These are phyloP conservation scores for Candida maesae DNA, from an alignment of 805 yeast species.

Conservation along the genomic window DNA sequence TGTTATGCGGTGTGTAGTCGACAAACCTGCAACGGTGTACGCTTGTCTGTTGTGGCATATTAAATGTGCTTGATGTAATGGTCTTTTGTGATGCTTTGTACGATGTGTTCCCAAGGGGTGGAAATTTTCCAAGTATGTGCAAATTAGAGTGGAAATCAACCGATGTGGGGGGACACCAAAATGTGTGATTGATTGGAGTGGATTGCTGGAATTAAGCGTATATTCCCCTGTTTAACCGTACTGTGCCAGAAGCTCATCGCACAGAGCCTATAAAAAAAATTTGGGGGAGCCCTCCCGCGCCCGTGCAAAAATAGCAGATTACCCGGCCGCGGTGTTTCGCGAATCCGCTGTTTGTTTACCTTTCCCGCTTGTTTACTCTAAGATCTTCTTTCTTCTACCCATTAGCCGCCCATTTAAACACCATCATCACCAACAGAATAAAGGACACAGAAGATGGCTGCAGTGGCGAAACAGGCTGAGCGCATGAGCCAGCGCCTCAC, in stretches of 20 bases:
- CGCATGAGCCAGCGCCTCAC: conserved; percentile 17
- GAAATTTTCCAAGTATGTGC: too few species aligned
- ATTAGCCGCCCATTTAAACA: too few species aligned
- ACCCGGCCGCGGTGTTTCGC: conserved; percentile 6
- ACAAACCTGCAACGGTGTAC: conserved; percentile 89
- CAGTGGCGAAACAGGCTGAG: conserved; percentile 17
- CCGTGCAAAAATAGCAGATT: conserved; percentile 5
- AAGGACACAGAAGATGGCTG: conserved; percentile 9
- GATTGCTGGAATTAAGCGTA: too few species aligned
- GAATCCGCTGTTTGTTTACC: conserved; percentile 14
- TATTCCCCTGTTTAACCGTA: too few species aligned
- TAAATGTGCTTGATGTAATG: too few species aligned
- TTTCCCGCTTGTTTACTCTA: conserved; percentile 7
- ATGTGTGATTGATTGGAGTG: too few species aligned
- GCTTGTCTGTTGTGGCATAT: conserved; percentile 16
- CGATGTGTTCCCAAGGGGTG: too few species aligned
- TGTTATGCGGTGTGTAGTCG: conserved; percentile 80
- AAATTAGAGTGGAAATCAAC: too few species aligned
- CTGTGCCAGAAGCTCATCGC: conserved; percentile 16
- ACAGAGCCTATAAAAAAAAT: background rate
- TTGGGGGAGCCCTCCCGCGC: background rate
- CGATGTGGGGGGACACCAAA: too few species aligned
- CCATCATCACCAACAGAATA: background rate
- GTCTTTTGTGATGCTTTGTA: too few species aligned
- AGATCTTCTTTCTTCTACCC: background rate